Base-by-base conservation (phyloP, 2,329 filamentous ascomycete genomes). In the Leptographium lundbergii region DNA sequence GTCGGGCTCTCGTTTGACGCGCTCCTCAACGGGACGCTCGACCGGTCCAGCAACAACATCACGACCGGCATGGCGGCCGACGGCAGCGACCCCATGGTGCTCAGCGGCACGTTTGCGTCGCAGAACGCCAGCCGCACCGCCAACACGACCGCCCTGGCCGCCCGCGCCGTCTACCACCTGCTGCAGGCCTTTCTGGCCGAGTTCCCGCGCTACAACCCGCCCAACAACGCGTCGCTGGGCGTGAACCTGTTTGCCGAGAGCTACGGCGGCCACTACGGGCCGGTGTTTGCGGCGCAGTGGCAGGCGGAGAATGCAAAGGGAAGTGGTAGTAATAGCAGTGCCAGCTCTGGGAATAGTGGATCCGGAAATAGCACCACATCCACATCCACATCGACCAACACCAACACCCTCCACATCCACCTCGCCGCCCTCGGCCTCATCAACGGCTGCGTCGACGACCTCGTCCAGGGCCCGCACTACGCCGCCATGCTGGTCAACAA, bases 241-340 rank as follows among this genome's bases (percentile, higher is more conserved):
- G 76, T 89, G 57, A 84, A 84, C 64, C 71, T 89, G 5, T 88
- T 87, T 62, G 78, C 84, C 0, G 85, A 89, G 68, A 86, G 82
- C 69, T 86, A 88, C 68, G 81, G 85, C 39, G 87, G 87, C 14
- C 80, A 83, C 59, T 90, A 88, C 65, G 87, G 83, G 0, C 85
- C 85, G 2, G 73, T 80, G 1, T 86, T 88, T 65, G 82, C 83
- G 13, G 73, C 75, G 24, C 70, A 75, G 25, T 81, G 78, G 71
- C 77, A 86, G 65, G 69, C 80, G 59, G 84, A 89, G 70, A 90
- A 89, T 64, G 68, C 29, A 7, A 25, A 73, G 22, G 74, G 74
- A 4, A 29, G 13, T 24, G 24, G 13, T 24, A 14, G 22, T 17
- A 19, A 19, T 25, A 25, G 48, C n/a, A n/a, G n/a, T n/a, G n/a